Percentiles rank a stretch among this genome's conserved stretches.
phyloP scores from a whole-genome alignment of 208 protist species.

The Trypanosoma vivax region DNA sequence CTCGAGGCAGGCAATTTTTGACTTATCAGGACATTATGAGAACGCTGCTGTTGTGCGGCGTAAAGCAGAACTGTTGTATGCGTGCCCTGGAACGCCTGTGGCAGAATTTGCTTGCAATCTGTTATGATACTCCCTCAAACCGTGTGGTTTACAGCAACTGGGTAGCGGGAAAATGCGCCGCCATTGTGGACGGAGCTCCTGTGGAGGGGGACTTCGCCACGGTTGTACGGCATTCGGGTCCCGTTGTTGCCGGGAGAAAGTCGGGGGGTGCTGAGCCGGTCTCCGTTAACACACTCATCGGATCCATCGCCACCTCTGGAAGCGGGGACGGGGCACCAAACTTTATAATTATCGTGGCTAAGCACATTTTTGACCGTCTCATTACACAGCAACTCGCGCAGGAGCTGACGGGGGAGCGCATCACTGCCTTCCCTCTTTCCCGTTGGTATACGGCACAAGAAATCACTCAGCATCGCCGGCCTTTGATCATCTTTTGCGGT shows the following conservation, averaged over 20 bases:
- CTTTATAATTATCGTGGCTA: conserved; percentile 10
- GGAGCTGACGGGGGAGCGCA: conserved; percentile 39
- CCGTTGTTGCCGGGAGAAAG: no score
- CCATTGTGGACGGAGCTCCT: neutral
- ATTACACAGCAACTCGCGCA: conserved; percentile 14
- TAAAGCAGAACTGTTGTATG: conserved; percentile 44
- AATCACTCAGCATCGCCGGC: conserved; percentile 40
- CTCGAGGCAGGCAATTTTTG: conserved; percentile 10
- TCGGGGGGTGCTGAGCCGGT: no score
- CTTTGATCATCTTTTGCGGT: conserved; percentile 83
- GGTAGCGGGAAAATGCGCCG: neutral
- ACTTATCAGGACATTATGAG: conserved; percentile 11
- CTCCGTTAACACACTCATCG: no score
- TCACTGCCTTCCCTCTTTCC: conserved; percentile 28
- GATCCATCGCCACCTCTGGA: no score
- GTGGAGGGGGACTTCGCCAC: neutral
- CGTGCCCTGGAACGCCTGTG: conserved; percentile 23
- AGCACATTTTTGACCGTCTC: conserved; percentile 9
- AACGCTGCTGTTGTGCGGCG: conserved; percentile 27
- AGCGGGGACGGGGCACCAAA: no score
- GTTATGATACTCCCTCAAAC: conserved; percentile 1
- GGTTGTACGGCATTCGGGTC: conserved; percentile 5
- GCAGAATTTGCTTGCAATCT: conserved; percentile 22
- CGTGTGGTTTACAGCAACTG: neutral
- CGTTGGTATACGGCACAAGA: conserved; percentile 32